Conservation (phyloP, 2,329 filamentous ascomycete species). For the Beauveria sp. region DNA sequence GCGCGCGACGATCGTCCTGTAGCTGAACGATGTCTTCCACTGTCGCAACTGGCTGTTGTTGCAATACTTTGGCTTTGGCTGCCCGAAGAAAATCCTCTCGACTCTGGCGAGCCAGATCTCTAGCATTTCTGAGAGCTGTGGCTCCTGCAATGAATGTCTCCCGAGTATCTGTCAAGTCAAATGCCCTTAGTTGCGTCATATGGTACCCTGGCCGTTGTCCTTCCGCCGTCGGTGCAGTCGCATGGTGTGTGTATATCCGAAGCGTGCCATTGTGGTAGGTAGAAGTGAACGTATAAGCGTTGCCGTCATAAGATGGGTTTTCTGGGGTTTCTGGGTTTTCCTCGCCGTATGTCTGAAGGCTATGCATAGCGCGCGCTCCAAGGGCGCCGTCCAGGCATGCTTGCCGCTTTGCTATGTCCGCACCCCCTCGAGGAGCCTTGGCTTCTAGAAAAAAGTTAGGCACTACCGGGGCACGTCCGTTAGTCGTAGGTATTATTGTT, state of each 20-base stretch:
- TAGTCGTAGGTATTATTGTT: neutral
- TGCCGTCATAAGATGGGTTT: slow-evolving; percentile 25
- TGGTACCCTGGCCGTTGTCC: slow-evolving; percentile 30
- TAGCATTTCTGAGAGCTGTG: slow-evolving; percentile 30
- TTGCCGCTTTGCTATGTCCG: slow-evolving; percentile 22
- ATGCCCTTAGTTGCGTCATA: slow-evolving; percentile 29
- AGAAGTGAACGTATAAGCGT: slow-evolving; percentile 30
- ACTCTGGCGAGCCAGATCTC: slow-evolving; percentile 29
- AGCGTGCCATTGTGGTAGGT: slow-evolving; percentile 30
- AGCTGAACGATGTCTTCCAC: too few relatives aligned
- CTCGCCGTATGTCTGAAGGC: slow-evolving; percentile 27
- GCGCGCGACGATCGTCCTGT: too few relatives aligned
- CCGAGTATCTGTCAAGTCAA: slow-evolving; percentile 18
- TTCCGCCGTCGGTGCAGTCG: slow-evolving; percentile 22
- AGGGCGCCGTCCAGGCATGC: slow-evolving; percentile 29
- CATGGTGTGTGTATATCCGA: slow-evolving; percentile 30
- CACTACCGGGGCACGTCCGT: slow-evolving; percentile 17
- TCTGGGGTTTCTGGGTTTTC: slow-evolving; percentile 14
- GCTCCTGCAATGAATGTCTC: slow-evolving; percentile 27
- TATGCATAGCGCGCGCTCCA: slow-evolving; percentile 29
- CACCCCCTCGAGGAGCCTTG: slow-evolving; percentile 27
- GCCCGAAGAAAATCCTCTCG: slow-evolving; percentile 27
- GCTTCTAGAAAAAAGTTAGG: slow-evolving; percentile 36
- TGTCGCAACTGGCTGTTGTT: neutral
- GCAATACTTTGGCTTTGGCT: slow-evolving; percentile 19